Base-by-base conservation (phyloP, 106 monocot species). In the Amphibolis antarctica region DNA sequence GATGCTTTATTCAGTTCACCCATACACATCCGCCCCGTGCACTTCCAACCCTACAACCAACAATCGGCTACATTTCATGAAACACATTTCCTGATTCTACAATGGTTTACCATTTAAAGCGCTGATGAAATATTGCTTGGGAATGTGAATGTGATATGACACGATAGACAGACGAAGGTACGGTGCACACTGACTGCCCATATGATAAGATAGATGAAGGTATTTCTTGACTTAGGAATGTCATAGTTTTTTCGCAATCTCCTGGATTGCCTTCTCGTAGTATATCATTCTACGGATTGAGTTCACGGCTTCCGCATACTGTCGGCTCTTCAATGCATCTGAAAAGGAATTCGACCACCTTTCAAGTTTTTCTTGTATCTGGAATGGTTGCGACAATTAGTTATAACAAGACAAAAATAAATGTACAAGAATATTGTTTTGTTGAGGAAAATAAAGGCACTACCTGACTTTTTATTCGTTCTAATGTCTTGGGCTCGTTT, bases 211-310 rank as follows among this genome's bases (percentile, higher is more conserved):
- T n/a, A n/a, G n/a, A n/a, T n/a, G n/a, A n/a, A n/a, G n/a, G n/a
- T n/a, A n/a, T n/a, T n/a, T n/a, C 36, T 36, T 36, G 36, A 7
- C 7, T 36, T 36, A 36, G 28, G 21, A 21, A 59, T 10, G 20
- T 86, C 72, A 94, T n/a, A 82, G 72, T 46, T 96, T 96, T 77
- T 86, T 89, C 23, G 81, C 75, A 28, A 84, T 84, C 63, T 77
- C 86, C 74, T 96, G 83, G 19, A 96, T 59, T 19, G 89, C 94
- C 2, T 81, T 81, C 17, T 96, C 86, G 26, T 96, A 89, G 43
- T 96, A 96, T 63, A 75, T 83, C 89, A 96, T 96, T 72, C 83
- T 75, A 66, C 80, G 79, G 26, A 77, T 80, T 10, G 83, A 63
- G 61, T 28, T 27, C 25, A 84, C 66, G 21, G 94, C 86, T 46